Conservation (phyloP, 2,329 filamentous ascomycete species). For the Pseudocercospora vitis region DNA sequence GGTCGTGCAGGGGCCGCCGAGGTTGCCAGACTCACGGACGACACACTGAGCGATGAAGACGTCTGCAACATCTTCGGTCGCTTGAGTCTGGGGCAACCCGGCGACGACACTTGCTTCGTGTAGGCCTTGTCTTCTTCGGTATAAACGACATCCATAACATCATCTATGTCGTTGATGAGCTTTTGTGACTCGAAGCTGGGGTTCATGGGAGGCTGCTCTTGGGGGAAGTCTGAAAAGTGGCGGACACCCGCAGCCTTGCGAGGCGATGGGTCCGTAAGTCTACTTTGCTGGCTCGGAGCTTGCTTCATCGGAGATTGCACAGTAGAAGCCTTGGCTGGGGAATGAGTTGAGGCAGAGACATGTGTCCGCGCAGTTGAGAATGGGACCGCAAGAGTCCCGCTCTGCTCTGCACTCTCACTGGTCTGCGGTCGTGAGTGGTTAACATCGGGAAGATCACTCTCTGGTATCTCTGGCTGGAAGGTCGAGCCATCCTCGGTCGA, state of each 20-base stretch:
- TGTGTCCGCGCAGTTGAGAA: conserved; percentile 45
- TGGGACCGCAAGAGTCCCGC: conserved; percentile 20
- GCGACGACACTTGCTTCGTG: conserved; percentile 29
- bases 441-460: conserved; percentile 32
- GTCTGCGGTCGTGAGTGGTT: background rate
- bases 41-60: conserved; percentile 5
- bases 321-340: conserved; percentile 25
- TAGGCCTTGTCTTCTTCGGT: conserved; percentile 41
- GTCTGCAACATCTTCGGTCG: conserved; percentile 22
- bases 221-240: conserved; percentile 36
- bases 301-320: conserved; percentile 25
- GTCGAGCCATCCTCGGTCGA: background rate
- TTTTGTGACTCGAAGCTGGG: conserved; percentile 24
- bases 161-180: conserved; percentile 36
- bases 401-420: conserved; percentile 8
- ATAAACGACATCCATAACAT: conserved; percentile 36
- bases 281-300: conserved; percentile 31
- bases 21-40: background rate
- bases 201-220: conserved; percentile 24
- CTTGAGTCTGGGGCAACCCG: conserved; percentile 21
- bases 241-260: conserved; percentile 35
- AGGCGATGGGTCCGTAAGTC: conserved; percentile 34
- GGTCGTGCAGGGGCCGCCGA: no score
- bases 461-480: conserved; percentile 30
- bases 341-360: conserved; percentile 31